Evolutionary conservation across 2,329 filamentous ascomycete species (phyloP), one percentile per base, ranked within the genome.

Genomic region (Ophiosphaerella narmari): DNA sequence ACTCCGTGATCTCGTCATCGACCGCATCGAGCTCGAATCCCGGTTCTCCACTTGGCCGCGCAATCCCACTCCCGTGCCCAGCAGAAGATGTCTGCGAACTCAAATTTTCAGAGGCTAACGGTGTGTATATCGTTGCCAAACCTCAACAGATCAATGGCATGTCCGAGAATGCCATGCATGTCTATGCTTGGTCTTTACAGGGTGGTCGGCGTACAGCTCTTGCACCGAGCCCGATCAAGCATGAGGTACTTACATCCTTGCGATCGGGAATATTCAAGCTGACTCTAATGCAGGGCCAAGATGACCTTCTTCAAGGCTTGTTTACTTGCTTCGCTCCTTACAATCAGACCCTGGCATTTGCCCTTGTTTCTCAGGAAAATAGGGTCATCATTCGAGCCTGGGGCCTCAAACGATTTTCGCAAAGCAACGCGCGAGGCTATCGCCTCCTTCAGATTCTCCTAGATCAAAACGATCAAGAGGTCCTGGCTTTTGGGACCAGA

Each of bases 401-500:
- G 44, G 26, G 32, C 9, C n/a, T 29, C 7, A 14, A 33, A 34
- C 23, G 44, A 7, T 38, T 33, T 24, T 7, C 36, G 7, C 44
- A 46, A 34, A 46, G 44, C 23, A 46, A n/a, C 14, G 44, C 44
- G n/a, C 24, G 32, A 40, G 44, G 44, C 29, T 46, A 40, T 24
- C 44, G 44, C 8, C 35, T 46, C 7, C 44, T 46, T 13, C 18
- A 46, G 13, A 34, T 46, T 21, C 37, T 46, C 7, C 4, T 40
- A 12, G 26, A 34, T 26, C 29, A 34, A 14, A 26, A 40, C 12
- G 44, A 46, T 12, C 33, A 40, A 14, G 23, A 34, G 14, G 18
- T 34, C 14, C 32, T 39, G 14, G 35, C 35, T n/a, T 40, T 46
- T 23, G 44, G 44, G 11, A 46, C 44, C 11, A 39, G 35, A 13